phyloP scores from a whole-genome alignment of 1,139 yeast genomes.

The Yamadazyma blattariae region DNA sequence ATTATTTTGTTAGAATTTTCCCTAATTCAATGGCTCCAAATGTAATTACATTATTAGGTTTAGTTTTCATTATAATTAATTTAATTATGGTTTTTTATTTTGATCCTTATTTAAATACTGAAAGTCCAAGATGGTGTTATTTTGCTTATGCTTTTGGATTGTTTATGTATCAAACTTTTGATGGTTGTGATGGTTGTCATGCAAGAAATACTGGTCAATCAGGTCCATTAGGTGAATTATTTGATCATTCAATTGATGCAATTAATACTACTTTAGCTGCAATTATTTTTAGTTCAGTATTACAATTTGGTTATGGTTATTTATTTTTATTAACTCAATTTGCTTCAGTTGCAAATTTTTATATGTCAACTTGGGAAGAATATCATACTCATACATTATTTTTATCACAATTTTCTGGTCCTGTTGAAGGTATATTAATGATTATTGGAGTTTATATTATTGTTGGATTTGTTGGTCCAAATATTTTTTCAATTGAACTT shows the following conservation, averaged over 20 bases:
- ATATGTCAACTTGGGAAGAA: conserved; percentile 94
- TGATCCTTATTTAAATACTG: conserved; percentile 63
- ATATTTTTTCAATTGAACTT: conserved; percentile 53
- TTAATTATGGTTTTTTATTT: conserved; percentile 64
- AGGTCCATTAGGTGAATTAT: conserved; percentile 92
- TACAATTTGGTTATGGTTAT: conserved; percentile 71
- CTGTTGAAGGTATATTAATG: conserved; percentile 88
- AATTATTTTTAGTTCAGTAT: conserved; percentile 67
- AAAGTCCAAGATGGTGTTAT: conserved; percentile 80
- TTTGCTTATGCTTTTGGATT: conserved; percentile 78
- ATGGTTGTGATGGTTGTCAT: conserved; percentile 94
- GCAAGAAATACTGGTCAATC: conserved; percentile 92
- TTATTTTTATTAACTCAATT: conserved; percentile 66
- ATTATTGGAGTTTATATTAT: conserved; percentile 51
- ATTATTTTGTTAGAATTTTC: conserved; percentile 64
- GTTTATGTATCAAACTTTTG: conserved; percentile 91
- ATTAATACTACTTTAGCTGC: conserved; percentile 81
- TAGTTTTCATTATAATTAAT: conserved; percentile 65
- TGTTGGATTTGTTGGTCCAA: conserved; percentile 72
- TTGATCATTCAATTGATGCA: conserved; percentile 93
- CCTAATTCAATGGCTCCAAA: conserved; percentile 90
- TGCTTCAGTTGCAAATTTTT: conserved; percentile 77
- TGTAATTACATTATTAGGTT: conserved; percentile 77
- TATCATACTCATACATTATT: conserved; percentile 84
- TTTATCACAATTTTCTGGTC: conserved; percentile 82